A percentile compares a stretch with the other conserved stretches of the same genome.
Conservation (phyloP, 805 yeast genomes). For the Candida caryicola region DNA sequence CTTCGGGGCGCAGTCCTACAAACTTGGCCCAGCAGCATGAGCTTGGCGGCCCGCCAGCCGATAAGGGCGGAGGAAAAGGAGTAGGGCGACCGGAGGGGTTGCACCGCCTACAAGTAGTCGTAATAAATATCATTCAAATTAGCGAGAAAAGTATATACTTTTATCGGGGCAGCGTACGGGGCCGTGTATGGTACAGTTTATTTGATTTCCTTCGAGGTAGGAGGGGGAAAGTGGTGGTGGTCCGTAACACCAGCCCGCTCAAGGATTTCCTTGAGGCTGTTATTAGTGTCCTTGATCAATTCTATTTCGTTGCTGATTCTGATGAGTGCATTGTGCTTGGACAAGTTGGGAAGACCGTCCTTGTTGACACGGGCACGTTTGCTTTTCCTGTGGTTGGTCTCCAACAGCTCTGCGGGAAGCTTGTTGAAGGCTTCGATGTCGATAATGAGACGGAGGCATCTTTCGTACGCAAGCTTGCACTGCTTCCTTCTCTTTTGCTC, state of each 20-base stretch:
- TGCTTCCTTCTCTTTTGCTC: conserved; percentile 44
- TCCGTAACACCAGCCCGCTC: conserved; percentile 5
- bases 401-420: conserved; percentile 17
- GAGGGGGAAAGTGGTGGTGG: conserved; percentile 4
- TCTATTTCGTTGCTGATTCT: conserved; percentile 39
- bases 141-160: not conserved
- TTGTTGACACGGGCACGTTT: conserved; percentile 40
- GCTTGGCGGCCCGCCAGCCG: no score
- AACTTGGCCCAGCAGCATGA: no score
- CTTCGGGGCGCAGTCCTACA: no score
- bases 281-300: conserved; percentile 33
- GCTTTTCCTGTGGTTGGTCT: conserved; percentile 17
- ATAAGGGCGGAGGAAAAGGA: no score
- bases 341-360: conserved; percentile 45
- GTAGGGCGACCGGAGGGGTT: no score
- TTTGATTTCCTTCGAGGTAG: conserved; percentile 3
- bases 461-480: conserved; percentile 44
- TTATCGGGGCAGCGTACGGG: not conserved
- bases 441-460: conserved; percentile 40
- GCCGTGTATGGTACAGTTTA: not conserved
- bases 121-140: not conserved
- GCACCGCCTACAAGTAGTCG: not conserved
- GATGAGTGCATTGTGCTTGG: conserved; percentile 42
- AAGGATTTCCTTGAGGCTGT: conserved; percentile 27
- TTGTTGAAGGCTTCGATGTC: conserved; percentile 32